Evolutionary conservation across 441 rosid genomes (phyloP).

Genomic region (Erodium chrysanthum): DNA sequence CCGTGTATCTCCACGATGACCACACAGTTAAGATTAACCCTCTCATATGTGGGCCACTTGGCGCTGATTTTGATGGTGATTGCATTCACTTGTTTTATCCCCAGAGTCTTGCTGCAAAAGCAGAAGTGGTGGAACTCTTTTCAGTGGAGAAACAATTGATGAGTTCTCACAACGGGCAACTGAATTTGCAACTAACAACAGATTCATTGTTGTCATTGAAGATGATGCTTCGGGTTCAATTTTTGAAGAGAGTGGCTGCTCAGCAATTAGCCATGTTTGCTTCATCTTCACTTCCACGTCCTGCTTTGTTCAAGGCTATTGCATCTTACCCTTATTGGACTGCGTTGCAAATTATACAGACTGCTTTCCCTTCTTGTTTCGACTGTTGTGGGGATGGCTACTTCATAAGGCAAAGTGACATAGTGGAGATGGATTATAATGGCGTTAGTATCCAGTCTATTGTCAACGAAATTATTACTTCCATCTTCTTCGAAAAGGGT

Average conservation of each 20-base stretch:
- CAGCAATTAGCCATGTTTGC: constrained; percentile 74
- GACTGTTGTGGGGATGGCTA: constrained; percentile 49
- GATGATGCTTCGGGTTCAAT: constrained; percentile 42
- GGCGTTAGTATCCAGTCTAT: constrained; percentile 37
- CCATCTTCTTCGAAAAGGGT: constrained; percentile 61
- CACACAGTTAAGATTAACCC: constrained; percentile 93
- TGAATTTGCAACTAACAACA: constrained; percentile 62
- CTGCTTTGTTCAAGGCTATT: constrained; percentile 46
- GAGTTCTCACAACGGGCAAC: constrained; percentile 78
- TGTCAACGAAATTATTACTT: constrained; percentile 48
- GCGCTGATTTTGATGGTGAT: constrained; percentile 98
- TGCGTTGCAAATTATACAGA: constrained; percentile 58
- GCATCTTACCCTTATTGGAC: constrained; percentile 52
- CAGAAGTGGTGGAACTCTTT: constrained; percentile 85
- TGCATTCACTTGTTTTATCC: constrained; percentile 87
- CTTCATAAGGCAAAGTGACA: constrained; percentile 42
- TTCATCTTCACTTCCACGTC: constrained; percentile 48
- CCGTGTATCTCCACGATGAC: constrained; percentile 82
- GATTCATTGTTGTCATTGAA: constrained; percentile 68
- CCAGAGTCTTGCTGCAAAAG: constrained; percentile 77
- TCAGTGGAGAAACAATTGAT: constrained; percentile 83
- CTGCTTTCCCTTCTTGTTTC: constrained; percentile 52
- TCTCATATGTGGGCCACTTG: constrained; percentile 71
- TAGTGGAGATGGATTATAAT: constrained; percentile 36
- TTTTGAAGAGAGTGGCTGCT: constrained; percentile 40